Base-by-base conservation (phyloP, 345 rosid genomes). In the Durio zibethinus region DNA sequence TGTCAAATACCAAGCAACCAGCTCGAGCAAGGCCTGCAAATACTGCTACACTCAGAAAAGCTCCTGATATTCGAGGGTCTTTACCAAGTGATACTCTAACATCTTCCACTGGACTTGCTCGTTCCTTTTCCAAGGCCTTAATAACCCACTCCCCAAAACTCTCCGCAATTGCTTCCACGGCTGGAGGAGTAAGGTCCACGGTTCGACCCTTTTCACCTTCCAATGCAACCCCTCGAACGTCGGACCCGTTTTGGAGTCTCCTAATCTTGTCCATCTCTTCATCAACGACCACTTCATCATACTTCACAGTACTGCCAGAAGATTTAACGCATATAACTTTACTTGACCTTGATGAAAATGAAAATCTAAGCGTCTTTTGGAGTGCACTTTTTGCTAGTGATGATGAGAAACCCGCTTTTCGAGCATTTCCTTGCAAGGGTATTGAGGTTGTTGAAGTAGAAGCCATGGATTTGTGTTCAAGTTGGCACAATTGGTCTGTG, bases 111-210 rank as follows among this genome's bases (percentile, higher is more conserved):
- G 70, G 80, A 21, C 77, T 40, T 42, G 82, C 86, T 43, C 23
- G 21, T 7, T 85, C 85, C 72, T 82, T 47, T 79, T 87, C 89
- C 80, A 86, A 52, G 5, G 75, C 81, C 29, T 43, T 60, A 12
- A 86, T 84, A 20, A 93, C 90, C 98, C 97, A 95, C 84, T 93
- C 97, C 2, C 98, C 98, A 2, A 95, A 93, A 76, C 98, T 90
- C 88, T 95, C 96, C 0, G 92, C 90, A 16, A 95, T 92, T 38
- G 99, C 97, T 60, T 95, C 98, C 78, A 93, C 94, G 0, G 97
- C 97, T 0, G 97, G 82, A 0, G 98, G 97, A 0, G 93, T 90
- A 52, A 93, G 80, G 83, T 90, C 92, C 77, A 91, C 97, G 0
- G 69, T 71, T 57, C 98, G 81, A 18, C 97, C 94, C 85, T 88